Percentiles rank a stretch among this genome's conserved stretches.
Conservation (phyloP, 306 rosid species). For the Cucurbita ficifolia region DNA sequence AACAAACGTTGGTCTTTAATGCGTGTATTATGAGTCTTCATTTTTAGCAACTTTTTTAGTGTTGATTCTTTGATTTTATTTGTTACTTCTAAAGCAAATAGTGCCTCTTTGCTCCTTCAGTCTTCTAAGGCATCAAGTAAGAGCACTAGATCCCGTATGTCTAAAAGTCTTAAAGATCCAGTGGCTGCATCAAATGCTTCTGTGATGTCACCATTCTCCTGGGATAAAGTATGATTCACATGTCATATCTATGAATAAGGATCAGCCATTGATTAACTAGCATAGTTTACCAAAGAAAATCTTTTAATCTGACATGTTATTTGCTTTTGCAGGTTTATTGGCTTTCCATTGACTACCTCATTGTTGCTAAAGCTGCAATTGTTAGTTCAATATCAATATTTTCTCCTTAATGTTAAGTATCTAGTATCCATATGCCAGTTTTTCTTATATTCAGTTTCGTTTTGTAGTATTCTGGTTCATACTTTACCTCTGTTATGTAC, state of each 20-base stretch:
- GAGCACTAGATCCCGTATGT: slow-evolving; percentile 43
- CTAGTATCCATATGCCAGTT: slow-evolving; percentile 6
- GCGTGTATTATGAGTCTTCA: neutral
- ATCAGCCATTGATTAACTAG: neutral
- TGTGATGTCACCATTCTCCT: slow-evolving; percentile 26
- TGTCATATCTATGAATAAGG: neutral
- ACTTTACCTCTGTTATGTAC: slow-evolving; percentile 71
- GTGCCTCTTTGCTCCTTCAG: slow-evolving; percentile 22
- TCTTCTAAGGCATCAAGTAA: slow-evolving; percentile 39
- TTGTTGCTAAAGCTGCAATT: slow-evolving; percentile 68
- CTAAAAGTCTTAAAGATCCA: slow-evolving; percentile 39
- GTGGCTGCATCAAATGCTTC: slow-evolving; percentile 17
- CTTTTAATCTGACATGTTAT: slow-evolving; percentile 11
- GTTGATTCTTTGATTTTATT: neutral
- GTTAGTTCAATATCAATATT: slow-evolving; percentile 35
- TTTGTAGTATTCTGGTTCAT: slow-evolving; percentile 60
- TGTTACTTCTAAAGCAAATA: neutral
- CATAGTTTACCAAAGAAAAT: neutral
- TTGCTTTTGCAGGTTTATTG: slow-evolving; percentile 62
- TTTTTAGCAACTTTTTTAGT: neutral
- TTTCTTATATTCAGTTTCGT: slow-evolving; percentile 10
- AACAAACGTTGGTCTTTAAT: neutral
- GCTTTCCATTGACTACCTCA: slow-evolving; percentile 73
- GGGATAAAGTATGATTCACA: slow-evolving; percentile 52
- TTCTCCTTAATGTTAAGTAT: neutral